Evolutionary conservation across 2,329 filamentous ascomycete species (phyloP), one percentile per base, ranked within the genome.

Genomic region (Chalaropsis thielavioides): DNA sequence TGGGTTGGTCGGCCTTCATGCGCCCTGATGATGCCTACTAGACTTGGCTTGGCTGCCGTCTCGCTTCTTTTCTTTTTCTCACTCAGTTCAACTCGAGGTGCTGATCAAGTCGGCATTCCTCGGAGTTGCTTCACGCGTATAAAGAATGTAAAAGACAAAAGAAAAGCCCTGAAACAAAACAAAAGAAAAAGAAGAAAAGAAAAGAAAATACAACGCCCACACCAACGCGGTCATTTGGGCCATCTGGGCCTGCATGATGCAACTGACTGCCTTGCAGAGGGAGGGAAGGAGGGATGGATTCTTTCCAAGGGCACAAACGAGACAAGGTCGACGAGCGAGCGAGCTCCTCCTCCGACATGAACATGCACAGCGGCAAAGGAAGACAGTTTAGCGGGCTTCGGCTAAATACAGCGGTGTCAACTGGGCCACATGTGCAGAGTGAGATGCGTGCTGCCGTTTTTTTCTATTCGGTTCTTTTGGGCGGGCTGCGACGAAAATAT

Each of bases 361-460:
- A 56, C 31, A 58, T 58, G 54, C 54, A 58, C 27, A 58, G 54
- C 54, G 54, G 54, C 54, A 58, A 58, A 58, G 54, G 54, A 58
- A 58, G 54, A 17, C 17, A 11, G 27, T 19, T 38, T 38, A 27
- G 54, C 54, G 31, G 27, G 31, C 24, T 38, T 58, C 54, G 54
- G 54, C 17, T 58, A 58, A 58, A 58, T 31, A 58, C 24, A 58
- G 27, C n/a, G 22, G 17, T 3, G 27, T 51, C 46, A 51, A 24
- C 22, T 51, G 19, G 46, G 11, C 46, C 15, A 15, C 2, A 51
- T 8, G 46, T 51, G 46, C 46, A 51, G 35, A 38, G 35, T 10
- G 8, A 38, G 35, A 38, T 8, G 35, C 8, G 35, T 38, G 35
- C 5, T 6, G 35, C 8, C 10, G 4, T 38, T 10, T 10, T 38